phyloP scores from a whole-genome alignment of 2,329 filamentous ascomycete species.

The Arthrocladium fulminans region DNA sequence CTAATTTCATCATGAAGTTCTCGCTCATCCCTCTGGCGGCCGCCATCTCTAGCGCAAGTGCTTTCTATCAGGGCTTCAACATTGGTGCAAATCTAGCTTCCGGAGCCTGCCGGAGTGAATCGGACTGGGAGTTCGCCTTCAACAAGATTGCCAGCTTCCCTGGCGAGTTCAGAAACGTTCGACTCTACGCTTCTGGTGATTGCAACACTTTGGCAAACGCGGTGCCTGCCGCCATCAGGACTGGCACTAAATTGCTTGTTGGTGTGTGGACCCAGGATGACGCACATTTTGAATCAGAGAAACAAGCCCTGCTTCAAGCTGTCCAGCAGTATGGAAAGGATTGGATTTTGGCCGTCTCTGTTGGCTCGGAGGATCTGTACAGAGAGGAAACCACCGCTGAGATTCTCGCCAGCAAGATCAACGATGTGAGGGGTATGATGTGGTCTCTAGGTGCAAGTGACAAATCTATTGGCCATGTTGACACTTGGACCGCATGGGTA shows the following conservation, averaged over 20 bases:
- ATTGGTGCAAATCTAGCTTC: slow-evolving; percentile 24
- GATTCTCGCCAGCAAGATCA: slow-evolving; percentile 38
- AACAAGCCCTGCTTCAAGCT: slow-evolving; percentile 50
- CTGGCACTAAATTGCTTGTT: slow-evolving; percentile 53
- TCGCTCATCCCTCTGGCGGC: slow-evolving; percentile 13
- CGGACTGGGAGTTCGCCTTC: slow-evolving; percentile 26
- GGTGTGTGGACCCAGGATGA: slow-evolving; percentile 50
- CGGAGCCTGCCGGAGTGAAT: slow-evolving; percentile 24
- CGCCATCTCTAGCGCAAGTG: slow-evolving; percentile 15
- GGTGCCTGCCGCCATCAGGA: slow-evolving; percentile 51
- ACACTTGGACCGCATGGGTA: slow-evolving; percentile 58
- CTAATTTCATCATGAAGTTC: slow-evolving; percentile 24
- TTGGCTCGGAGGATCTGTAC: slow-evolving; percentile 62
- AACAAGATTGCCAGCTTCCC: slow-evolving; percentile 22
- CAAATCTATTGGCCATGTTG: slow-evolving; percentile 55
- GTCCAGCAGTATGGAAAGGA: slow-evolving; percentile 47
- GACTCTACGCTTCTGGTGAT: slow-evolving; percentile 30
- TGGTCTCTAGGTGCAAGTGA: slow-evolving; percentile 37
- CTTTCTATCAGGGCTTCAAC: slow-evolving; percentile 27
- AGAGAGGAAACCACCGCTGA: slow-evolving; percentile 39
- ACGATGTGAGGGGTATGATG: slow-evolving; percentile 46
- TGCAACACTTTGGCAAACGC: slow-evolving; percentile 42
- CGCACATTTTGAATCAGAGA: slow-evolving; percentile 50
- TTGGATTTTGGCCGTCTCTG: slow-evolving; percentile 56
- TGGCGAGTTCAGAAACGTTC: slow-evolving; percentile 23